Conservation (phyloP, 2,329 filamentous ascomycete species). For the Pseudogymnoascus sp. region DNA sequence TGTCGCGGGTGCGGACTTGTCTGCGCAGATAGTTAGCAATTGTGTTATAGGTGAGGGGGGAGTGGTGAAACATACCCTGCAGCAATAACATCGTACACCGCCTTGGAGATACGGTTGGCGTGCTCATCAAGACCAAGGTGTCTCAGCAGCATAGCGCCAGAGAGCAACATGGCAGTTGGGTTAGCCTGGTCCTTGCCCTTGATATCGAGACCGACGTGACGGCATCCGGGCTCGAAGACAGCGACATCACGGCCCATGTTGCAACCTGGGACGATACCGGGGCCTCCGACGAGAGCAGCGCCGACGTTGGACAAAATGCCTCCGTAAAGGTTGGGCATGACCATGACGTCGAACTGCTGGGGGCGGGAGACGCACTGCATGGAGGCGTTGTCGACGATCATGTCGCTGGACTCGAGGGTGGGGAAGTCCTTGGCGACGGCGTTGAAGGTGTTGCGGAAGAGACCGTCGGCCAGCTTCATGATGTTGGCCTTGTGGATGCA, state of each 20-base stretch:
- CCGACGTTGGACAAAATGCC: conserved; percentile 99
- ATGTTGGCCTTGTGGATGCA: conserved; percentile 99
- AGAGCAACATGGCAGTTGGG: conserved; percentile 90
- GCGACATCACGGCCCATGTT: conserved; percentile 99
- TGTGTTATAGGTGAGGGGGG: not conserved
- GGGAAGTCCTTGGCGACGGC: conserved; percentile 89
- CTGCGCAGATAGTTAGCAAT: conserved; percentile 39
- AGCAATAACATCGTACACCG: conserved; percentile 67
- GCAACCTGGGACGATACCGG: conserved; percentile 94
- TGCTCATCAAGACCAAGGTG: conserved; percentile 97
- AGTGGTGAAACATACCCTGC: conserved; percentile 60
- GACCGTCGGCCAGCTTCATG: conserved; percentile 98
- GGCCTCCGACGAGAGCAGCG: conserved; percentile 90
- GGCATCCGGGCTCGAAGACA: conserved; percentile 97
- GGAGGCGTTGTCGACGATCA: conserved; percentile 99
- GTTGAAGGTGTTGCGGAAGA: conserved; percentile 98
- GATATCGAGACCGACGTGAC: conserved; percentile 98
- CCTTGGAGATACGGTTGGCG: conserved; percentile 94
- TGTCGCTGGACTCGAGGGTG: conserved; percentile 91
- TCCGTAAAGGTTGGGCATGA: conserved; percentile 99
- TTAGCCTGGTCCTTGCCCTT: conserved; percentile 99
- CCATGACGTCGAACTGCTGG: conserved; percentile 99
- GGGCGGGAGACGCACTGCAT: conserved; percentile 97
- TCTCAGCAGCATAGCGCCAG: conserved; percentile 91
- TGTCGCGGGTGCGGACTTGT: conserved; percentile 83